Evolutionary conservation across 2,329 filamentous ascomycete species (phyloP).

Genomic region (Exophiala alcalophila): DNA sequence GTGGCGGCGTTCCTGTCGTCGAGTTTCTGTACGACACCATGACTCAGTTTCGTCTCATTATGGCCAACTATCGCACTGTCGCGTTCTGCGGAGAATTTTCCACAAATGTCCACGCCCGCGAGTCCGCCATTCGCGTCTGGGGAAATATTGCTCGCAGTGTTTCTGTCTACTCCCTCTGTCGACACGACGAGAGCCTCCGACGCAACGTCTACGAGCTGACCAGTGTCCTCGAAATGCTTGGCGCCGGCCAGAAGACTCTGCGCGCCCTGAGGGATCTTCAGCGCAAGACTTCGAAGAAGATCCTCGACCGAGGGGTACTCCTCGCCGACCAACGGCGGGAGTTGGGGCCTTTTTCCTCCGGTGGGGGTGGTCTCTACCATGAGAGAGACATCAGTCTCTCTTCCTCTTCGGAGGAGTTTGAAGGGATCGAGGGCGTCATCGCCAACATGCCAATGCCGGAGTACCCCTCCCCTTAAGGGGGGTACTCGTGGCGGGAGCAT

Average conservation of each 20-base stretch:
- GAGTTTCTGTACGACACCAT: constrained; percentile 54
- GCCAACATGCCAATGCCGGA: constrained; percentile 1
- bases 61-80: constrained; percentile 49
- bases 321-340: background rate
- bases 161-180: constrained; percentile 51
- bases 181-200: constrained; percentile 48
- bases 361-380: constrained; percentile 1
- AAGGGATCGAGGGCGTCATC: background rate
- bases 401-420: background rate
- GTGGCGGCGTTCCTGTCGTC: constrained; percentile 21
- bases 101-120: constrained; percentile 38
- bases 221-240: constrained; percentile 50
- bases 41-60: constrained; percentile 51
- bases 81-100: constrained; percentile 49
- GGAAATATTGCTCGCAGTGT: constrained; percentile 47
- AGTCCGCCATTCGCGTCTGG: constrained; percentile 52
- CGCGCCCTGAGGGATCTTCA: constrained; percentile 41
- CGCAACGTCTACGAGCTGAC: constrained; percentile 51
- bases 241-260: constrained; percentile 40
- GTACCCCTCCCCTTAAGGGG: too few relatives aligned
- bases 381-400: background rate
- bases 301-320: constrained; percentile 1
- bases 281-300: constrained; percentile 29
- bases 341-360: background rate
- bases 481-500: too few relatives aligned